A percentile compares a stretch with the other conserved stretches of the same genome.
phyloP scores from a whole-genome alignment of 805 yeast genomes.

The Candida ipomoeae region DNA sequence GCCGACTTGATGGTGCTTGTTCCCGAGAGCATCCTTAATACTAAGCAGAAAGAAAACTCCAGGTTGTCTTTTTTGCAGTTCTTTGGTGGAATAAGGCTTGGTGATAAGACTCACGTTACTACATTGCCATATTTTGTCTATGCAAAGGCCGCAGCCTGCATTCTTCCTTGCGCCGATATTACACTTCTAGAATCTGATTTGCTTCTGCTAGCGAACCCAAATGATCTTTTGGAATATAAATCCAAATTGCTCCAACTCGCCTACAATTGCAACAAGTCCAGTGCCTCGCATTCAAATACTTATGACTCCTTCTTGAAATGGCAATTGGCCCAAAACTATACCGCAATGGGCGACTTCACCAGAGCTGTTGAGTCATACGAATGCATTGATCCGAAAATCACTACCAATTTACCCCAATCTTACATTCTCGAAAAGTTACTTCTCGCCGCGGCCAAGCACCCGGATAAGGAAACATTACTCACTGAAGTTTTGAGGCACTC shows the following conservation, averaged over 20 bases:
- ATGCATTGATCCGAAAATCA: not conserved
- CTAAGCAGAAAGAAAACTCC: constrained; percentile 11
- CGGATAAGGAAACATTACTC: not conserved
- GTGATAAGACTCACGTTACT: constrained; percentile 23
- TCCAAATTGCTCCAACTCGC: constrained; percentile 5
- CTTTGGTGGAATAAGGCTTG: constrained; percentile 33
- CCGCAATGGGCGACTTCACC: constrained; percentile 8
- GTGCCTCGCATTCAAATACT: not conserved
- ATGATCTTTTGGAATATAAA: constrained; percentile 9
- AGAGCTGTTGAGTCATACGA: constrained; percentile 1
- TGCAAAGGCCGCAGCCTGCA: constrained; percentile 26
- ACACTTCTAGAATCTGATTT: constrained; percentile 3
- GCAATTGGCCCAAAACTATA: constrained; percentile 50
- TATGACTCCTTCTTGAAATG: constrained; percentile 29
- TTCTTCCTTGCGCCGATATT: constrained; percentile 18
- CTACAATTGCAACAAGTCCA: not conserved
- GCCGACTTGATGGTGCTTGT: constrained; percentile 52
- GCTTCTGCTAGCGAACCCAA: not conserved
- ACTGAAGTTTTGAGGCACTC: not conserved
- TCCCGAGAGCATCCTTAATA: constrained; percentile 37
- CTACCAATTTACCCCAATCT: not conserved
- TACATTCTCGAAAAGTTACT: not conserved
- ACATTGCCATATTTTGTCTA: constrained; percentile 30
- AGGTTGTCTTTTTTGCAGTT: constrained; percentile 15
- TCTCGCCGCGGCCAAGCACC: not conserved